Base-by-base conservation (phyloP, 164 flowering plant genomes). In the Cinnamomum micranthum region DNA sequence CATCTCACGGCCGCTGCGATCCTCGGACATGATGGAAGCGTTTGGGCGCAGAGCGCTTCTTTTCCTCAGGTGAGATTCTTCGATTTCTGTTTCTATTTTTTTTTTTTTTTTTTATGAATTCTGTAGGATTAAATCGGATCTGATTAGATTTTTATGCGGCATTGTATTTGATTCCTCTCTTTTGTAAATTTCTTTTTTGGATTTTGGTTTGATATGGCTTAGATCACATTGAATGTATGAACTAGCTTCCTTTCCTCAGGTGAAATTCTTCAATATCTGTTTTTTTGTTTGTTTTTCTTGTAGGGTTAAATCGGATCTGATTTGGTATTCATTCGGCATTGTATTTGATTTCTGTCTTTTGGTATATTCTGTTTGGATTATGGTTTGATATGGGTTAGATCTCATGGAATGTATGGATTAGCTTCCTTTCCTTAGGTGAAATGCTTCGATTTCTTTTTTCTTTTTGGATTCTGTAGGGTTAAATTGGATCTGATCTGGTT, bases 21-120 rank as follows among this genome's bases (percentile, higher is more conserved):
- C 51, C 50, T 70, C 59, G 72, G 72, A 14, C 60, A 70, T 59
- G 72, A 70, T 50, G 72, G 72, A 14, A 70, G 72, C 28, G 72
- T 70, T 13, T 70, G 72, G 72, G 72, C 72, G 23, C 72, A 70
- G 60, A 70, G 72, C 28, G 72, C 23, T 50, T 50, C 72, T 12
- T 70, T 70, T 50, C 72, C 72, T 50, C 72, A 70, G 72, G 72
- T 70, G 47, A 41, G 10, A 6, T 41, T 41, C 47, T 41, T 41
- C 47, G 47, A 41, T 41, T 41, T 7, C 11, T 41, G 11, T 25
- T 70, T 19, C 2, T 28, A 0, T 31, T 31, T 27, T 28, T 3
- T 31, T 28, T 50, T 10, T 14, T 47, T 24, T 27, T 11, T 70
- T n/a, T n/a, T n/a, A n/a, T n/a, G 2, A 2, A 3, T 41, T 50